Percentiles rank a stretch among this genome's conserved stretches.
Conservation (phyloP, 148 eudicot genomes). For the Rhododendron ovatum region DNA sequence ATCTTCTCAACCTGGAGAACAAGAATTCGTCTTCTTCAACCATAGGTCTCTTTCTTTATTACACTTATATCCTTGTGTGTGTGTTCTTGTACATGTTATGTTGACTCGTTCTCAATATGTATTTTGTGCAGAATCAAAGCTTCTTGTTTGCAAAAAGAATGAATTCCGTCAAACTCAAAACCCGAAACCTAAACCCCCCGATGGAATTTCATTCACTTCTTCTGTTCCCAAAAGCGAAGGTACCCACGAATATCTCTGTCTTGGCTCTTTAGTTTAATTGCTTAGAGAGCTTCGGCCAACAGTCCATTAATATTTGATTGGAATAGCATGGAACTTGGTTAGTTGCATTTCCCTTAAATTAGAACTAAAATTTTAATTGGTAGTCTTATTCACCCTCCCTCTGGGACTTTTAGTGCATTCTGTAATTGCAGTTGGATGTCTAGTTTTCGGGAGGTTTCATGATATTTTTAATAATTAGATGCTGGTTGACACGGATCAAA, state of each 20-base stretch:
- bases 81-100: background rate
- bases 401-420: no score
- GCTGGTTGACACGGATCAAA: no score
- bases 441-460: no score
- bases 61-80: background rate
- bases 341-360: no score
- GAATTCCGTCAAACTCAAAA: slow-evolving; percentile 13
- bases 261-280: no score
- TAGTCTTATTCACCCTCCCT: no score
- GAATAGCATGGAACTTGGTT: no score
- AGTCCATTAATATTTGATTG: no score
- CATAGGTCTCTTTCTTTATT: slow-evolving; percentile 19
- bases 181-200: slow-evolving; percentile 21
- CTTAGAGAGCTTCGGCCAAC: no score
- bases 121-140: slow-evolving; percentile 44
- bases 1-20: slow-evolving; percentile 45
- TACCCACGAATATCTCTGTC: background rate
- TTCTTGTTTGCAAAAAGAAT: slow-evolving; percentile 40
- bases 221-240: slow-evolving; percentile 66
- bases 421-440: no score
- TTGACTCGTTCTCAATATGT: background rate
- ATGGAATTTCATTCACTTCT: slow-evolving; percentile 26
- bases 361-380: no score
- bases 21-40: slow-evolving; percentile 26
- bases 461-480: no score